phyloP scores from a whole-genome alignment of 2,329 filamentous ascomycete species.

The Aspergillus floridensis region DNA sequence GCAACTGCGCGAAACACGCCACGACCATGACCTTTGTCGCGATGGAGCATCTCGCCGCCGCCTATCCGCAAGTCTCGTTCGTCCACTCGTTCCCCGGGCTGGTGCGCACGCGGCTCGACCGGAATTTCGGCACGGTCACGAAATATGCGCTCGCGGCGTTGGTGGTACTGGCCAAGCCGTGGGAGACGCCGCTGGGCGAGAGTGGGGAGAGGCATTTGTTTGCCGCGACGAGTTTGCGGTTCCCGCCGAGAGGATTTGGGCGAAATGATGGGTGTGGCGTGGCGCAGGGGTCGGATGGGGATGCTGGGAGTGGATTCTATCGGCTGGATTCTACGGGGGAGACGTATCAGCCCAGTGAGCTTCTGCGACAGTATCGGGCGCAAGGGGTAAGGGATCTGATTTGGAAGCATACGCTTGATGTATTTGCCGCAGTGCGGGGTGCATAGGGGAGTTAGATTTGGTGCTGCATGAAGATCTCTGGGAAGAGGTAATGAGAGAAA shows the following conservation, averaged over 20 bases:
- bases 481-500: too few relatives aligned
- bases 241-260: background rate
- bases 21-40: conserved; percentile 5
- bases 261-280: too few relatives aligned
- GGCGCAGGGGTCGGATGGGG: background rate
- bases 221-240: background rate
- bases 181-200: conserved; percentile 4
- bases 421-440: background rate
- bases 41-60: background rate
- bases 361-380: background rate
- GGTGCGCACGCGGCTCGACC: background rate
- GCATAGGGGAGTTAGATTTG: too few relatives aligned
- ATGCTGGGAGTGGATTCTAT: background rate
- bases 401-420: background rate
- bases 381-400: background rate
- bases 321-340: background rate
- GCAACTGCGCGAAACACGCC: conserved; percentile 1
- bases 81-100: background rate
- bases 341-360: background rate
- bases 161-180: background rate
- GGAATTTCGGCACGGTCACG: background rate
- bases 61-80: background rate
- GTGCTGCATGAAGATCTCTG: too few relatives aligned
- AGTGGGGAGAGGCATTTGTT: conserved; percentile 10
- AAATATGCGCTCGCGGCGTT: background rate